Base-by-base conservation (phyloP, 2,329 filamentous ascomycete species). In the Neopestalotiopsis rosae region DNA sequence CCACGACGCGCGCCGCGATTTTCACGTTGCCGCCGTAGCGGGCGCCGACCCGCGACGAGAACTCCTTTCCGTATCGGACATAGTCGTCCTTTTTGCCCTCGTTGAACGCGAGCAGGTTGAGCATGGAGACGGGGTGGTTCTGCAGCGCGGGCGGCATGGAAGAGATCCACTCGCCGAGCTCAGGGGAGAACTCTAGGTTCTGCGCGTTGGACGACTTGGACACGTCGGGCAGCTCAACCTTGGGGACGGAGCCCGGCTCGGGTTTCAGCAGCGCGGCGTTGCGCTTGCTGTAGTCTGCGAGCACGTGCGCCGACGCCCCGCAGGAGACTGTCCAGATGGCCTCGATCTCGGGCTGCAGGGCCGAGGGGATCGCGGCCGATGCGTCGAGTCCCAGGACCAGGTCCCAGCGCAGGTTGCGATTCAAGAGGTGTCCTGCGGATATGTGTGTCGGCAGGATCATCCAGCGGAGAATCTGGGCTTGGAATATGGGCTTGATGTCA, bases 61-160 rank as follows among this genome's bases (percentile, higher is more conserved):
- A 87, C 32, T 82, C 87, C n/a, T 80, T 79, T 3, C 89, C 89
- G 75, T 91, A 91, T 61, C 85, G 79, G 20, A 86, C 79, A 72
- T 91, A 91, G 62, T 82, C 80, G 30, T 79, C 77, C 73, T 89
- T 88, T 70, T 81, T 83, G 12, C 81, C 83, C 0, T 77, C 80
- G 58, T 82, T 81, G 79, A 91, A 91, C 52, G 88, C 82, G 4
- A 91, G 82, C 3, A 91, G 79, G 70, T 91, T 91, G 52, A 91
- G 81, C 89, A 91, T 91, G 1, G 86, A 88, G 1, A 91, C 86
- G 0, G 89, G 85, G 49, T 75, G 78, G 71, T 59, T 74, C 76
- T 67, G 49, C 13, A 74, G 56, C n/a, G 56, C 65, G 2, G 52
- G 49, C 61, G 74, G 72, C 28, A 75, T 63, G 17, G 52, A 45